Conservation (phyloP, 2,329 filamentous ascomycete species). For the Cercospora nicotianae region DNA sequence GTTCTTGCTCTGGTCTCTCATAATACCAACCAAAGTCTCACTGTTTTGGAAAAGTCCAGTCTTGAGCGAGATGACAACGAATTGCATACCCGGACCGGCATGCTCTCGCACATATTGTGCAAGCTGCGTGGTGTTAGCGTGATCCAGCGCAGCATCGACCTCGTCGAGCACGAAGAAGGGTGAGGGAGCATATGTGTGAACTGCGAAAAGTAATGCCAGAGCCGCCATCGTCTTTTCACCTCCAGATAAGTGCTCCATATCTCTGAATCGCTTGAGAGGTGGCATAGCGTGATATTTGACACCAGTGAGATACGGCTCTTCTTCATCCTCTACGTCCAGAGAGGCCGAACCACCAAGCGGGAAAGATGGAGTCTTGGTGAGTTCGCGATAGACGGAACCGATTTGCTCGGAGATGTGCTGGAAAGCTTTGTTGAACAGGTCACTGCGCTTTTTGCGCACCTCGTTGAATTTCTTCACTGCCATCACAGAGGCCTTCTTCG, state of each 20-base stretch:
- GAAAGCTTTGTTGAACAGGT: slow-evolving; percentile 95
- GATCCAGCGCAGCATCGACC: slow-evolving; percentile 96
- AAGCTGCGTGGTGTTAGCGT: slow-evolving; percentile 93
- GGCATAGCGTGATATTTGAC: slow-evolving; percentile 99
- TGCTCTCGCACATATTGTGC: slow-evolving; percentile 95
- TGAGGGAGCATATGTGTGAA: slow-evolving; percentile 91
- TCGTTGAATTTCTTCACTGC: slow-evolving; percentile 82
- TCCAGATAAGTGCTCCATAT: slow-evolving; percentile 97
- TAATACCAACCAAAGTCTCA: slow-evolving; percentile 92
- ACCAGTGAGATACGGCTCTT: slow-evolving; percentile 90
- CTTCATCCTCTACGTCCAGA: slow-evolving; percentile 92
- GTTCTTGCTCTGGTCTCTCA: slow-evolving; percentile 91
- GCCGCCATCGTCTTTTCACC: slow-evolving; percentile 99
- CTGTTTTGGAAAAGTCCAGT: slow-evolving; percentile 93
- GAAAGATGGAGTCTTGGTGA: slow-evolving; percentile 87
- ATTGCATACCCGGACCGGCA: slow-evolving; percentile 95
- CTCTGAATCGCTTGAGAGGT: slow-evolving; percentile 93
- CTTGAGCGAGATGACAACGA: slow-evolving; percentile 97
- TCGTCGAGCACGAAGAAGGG: slow-evolving; percentile 99
- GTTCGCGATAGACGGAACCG: slow-evolving; percentile 87
- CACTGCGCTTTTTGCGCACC: slow-evolving; percentile 77
- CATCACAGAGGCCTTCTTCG: slow-evolving; percentile 69
- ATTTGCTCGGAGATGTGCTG: slow-evolving; percentile 94
- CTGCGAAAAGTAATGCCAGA: slow-evolving; percentile 90
- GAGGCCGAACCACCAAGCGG: slow-evolving; percentile 87